Evolutionary conservation across 176 grass and related monocot genomes (phyloP), one percentile per base, ranked within the genome.

Genomic region (Oryza punctata): DNA sequence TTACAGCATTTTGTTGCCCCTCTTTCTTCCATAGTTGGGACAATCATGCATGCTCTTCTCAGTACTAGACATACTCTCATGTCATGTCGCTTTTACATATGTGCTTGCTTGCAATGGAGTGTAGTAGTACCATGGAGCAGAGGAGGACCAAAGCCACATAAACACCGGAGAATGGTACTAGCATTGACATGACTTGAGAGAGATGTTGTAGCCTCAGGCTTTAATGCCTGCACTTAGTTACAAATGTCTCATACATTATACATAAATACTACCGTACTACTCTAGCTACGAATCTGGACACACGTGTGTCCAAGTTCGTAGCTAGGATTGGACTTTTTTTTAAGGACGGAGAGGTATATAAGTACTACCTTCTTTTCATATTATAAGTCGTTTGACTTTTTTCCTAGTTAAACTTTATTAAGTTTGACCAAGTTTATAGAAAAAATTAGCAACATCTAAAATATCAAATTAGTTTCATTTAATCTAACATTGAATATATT

Each of bases 81-180:
- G 77, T 85, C 70, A 69, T 52, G 28, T 80, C 70, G 52, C 87
- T 89, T 85, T 80, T 68, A 29, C 24, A 24, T 72, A 47, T 78
- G 59, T 61, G 80, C 75, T 61, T 46, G 69, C 76, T 61, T 46
- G 69, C 81, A 75, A 68, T 15, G 75, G 67, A 68, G 41, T 41
- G 41, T 10, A 41, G 38, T 46, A 46, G 45, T 57, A 72, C 52
- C 72, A 79, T 73, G 23, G 23, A 79, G 47, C 14, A 79, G 78
- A 79, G 78, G 28, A 81, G 29, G 23, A 67, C 38, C 65, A 81
- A 72, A 78, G 67, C 46, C 68, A 90, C 69, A 90, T 86, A 18
- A 90, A 83, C 84, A 69, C 63, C 64, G 60, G 79, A 86, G 88
- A 73, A 86, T 86, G 74, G 77, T 69, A 73, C 44, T 68, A 67